Base-by-base conservation (phyloP, 1,139 yeast species). In the Suhomyces ambrosiae region DNA sequence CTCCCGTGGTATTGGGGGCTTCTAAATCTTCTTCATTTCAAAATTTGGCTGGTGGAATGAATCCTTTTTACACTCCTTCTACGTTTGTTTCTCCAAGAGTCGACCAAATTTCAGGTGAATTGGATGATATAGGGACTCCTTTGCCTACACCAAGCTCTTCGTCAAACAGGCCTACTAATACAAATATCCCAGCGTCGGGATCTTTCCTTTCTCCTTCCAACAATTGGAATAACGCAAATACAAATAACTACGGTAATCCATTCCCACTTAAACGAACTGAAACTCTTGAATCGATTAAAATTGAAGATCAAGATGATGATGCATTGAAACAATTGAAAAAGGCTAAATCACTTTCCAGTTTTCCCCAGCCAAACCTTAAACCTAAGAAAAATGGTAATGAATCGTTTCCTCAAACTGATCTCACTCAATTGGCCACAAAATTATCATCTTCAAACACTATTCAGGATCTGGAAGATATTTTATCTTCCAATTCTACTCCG, bases 1-100 rank as follows among this genome's bases (percentile, higher is more conserved):
- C 32, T 6, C 45, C 41, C 28, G 40, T 38, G 36, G 45, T 35
- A 23, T 26, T 23, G 24, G 26, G 32, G 8, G 23, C 33, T 8
- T 26, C 25, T 12, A 40, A 27, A 23, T 34, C 53, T 21, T 44
- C 56, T 4, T 52, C 57, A 21, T 47, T 48, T 25, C 45, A 46
- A 21, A 44, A 42, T 30, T 40, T 60, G 23, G 43, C 38, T 49
- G 41, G 49, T 53, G 25, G 46, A 41, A 54, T 64, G 23, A 72
- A 74, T 44, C 79, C 79, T 13, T 73, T 74, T 47, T 71, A 68
- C 45, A 71, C 75, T 2, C 74, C 76, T 2, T 58, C 68, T 0
- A 54, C 69, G 4, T 66, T 67, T 44, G 52, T 66, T 27, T 65
- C 74, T 5, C 76, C 79, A 2, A 63, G 63, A 43, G 57, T 64